Base-by-base conservation (phyloP, 768 basidiomycete genomes). In the Lyophyllum atratum region DNA sequence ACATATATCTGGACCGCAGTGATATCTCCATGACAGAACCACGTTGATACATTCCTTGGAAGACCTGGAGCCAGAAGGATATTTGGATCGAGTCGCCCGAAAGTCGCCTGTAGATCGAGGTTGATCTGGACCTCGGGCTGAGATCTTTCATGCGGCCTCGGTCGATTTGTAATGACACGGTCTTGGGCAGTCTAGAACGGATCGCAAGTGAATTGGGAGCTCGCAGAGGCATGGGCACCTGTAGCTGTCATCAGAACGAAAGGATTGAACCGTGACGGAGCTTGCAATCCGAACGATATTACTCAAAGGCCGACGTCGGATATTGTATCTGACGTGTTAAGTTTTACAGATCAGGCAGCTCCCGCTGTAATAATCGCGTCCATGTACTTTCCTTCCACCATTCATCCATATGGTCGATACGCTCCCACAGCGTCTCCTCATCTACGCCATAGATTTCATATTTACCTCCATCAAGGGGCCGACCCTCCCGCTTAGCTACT, bases 301-400 rank as follows among this genome's bases (percentile, higher is more conserved):
- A n/a, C 39, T 40, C n/a, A 19, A 40, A 4, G 39, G 22, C 9
- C 24, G 29, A 49, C 25, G 47, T 47, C 19, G 19, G n/a, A 47
- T 31, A 31, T 10, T 9, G 26, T 11, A 4, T 28, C 25, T 11
- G 6, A 11, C 22, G n/a, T 39, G 31, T 17, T 25, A 22, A 54
- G 15, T 11, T 55, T 64, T 73, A 83, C 55, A 79, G 56, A 72
- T 95, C 93, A n/a, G 93, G 93, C 53, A 95, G 72, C 71, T 95
- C 93, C 68, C 93, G 79, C 61, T 87, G 85, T 64, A 92, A 84
- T 53, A 95, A 73, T 57, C 93, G 77, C 37, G 78, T 85, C 92
- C 93, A 96, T 49, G 93, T 95, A 59, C 85, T 90, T 66, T 94
- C 92, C 67, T 85, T 92, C 93, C 94, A 95, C 92, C 91, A 93